phyloP scores from a whole-genome alignment of 1,284 basidiomycete genomes.

The Rhizopogon parksii region DNA sequence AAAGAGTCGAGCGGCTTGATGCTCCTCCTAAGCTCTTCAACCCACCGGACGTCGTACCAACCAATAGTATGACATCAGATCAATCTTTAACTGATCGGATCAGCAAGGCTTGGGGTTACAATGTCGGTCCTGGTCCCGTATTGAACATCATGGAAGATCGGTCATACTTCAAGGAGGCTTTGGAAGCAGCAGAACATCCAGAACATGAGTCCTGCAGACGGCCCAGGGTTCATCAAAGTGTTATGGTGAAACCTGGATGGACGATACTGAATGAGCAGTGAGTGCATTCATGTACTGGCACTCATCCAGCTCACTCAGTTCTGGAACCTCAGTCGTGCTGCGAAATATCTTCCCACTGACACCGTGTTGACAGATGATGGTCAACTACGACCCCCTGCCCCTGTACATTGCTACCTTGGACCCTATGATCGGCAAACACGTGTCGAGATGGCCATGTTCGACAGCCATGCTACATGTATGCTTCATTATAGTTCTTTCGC shows the following conservation, averaged over 20 bases:
- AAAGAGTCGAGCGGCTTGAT: conserved; percentile 50
- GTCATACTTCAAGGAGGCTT: conserved; percentile 67
- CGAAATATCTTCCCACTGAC: conserved; percentile 52
- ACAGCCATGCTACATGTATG: conserved; percentile 52
- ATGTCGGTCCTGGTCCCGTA: conserved; percentile 63
- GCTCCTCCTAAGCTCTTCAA: conserved; percentile 36
- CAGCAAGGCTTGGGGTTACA: conserved; percentile 61
- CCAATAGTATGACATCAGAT: conserved; percentile 32
- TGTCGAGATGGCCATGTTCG: conserved; percentile 48
- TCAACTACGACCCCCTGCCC: conserved; percentile 41
- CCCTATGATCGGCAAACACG: conserved; percentile 45
- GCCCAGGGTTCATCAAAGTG: conserved; percentile 48
- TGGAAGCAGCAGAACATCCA: conserved; percentile 22
- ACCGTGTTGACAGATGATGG: conserved; percentile 40
- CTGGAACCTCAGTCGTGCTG: conserved; percentile 40
- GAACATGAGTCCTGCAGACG: conserved; percentile 42
- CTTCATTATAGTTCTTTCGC: conserved; percentile 1
- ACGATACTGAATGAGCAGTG: conserved; percentile 43
- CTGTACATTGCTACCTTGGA: conserved; percentile 58
- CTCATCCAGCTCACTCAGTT: not conserved
- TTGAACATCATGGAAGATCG: conserved; percentile 71
- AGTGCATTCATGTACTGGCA: conserved; percentile 20
- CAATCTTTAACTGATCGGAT: conserved; percentile 30
- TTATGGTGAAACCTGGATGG: conserved; percentile 40
- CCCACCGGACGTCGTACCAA: conserved; percentile 19